Base-by-base conservation (phyloP, 1,284 basidiomycete genomes). In the Bondarzewia mesenterica region DNA sequence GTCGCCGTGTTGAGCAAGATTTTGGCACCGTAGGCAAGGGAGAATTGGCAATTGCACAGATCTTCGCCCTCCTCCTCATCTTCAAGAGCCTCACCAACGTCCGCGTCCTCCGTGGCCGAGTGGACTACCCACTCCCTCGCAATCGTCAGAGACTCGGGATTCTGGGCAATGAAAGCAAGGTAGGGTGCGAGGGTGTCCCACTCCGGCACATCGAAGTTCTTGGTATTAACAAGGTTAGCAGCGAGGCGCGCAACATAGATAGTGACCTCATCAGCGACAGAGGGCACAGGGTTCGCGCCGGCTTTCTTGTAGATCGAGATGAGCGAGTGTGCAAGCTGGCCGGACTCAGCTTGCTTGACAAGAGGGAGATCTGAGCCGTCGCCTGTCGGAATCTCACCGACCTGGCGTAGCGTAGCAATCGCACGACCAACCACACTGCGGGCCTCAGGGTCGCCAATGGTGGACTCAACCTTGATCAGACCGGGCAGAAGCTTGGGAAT, bases 51-150 rank as follows among this genome's bases (percentile, higher is more conserved):
- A 79, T 97, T 95, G 78, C 93, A 96, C 61, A 97, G 80, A 65
- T 95, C 91, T 71, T 96, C 94, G 58, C 93, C 93, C 71, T 95
- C 93, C 70, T 96, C 94, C 66, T 96, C 93, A 58, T 95, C 93
- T 18, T 92, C 89, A 50, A 72, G 74, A 50, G 74, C 83, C 41
- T 81, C 77, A 16, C 77, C 81, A 5, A 87, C 86, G 8, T 82
- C 82, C 36, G 75, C 75, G 55, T 80, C 87, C 56, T 89, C 85
- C 56, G 84, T 79, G 50, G 93, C 92, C 48, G 89, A 93, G 65
- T 84, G 83, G 65, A 96, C 88, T 54, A 89, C 85, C 78, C 93
- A 86, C 64, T 95, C 90, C 55, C 83, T 82, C 53, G 86, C 74
- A 59, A 92, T 77, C 45, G 79, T 69, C 57, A 78, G 64, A 51